Base-by-base conservation (phyloP, 768 basidiomycete genomes). In the Tricholoma flavovirens region DNA sequence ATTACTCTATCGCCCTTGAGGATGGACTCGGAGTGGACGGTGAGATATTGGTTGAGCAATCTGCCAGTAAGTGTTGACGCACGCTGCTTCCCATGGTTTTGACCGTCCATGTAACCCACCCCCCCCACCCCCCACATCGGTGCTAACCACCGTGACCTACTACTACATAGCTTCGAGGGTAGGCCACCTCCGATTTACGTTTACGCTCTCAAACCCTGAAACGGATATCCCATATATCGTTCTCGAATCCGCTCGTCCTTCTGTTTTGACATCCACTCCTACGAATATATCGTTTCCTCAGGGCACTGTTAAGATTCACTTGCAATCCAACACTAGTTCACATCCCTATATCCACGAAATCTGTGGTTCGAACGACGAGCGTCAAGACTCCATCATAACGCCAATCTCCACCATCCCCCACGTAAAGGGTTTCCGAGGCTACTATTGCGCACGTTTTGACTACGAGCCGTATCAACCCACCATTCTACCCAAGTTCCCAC, bases 181-280 rank as follows among this genome's bases (percentile, higher is more conserved):
- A 3, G 88, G 86, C 0, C 87, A 90, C 66, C 73, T 90, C 1
- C 79, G 84, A 2, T 88, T 89, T 67, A 84, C 83, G 0, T 90
- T 88, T 70, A 66, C 7, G 55, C 55, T 73, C 5, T 50, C 35
- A 14, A 40, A 56, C 21, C 43, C 60, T 5, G 10, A 64, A 49
- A 35, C 69, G 36, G 46, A 65, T 49, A 60, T 50, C 19, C 86
- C 86, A 0, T 87, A 86, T 54, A 72, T 90, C 46, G 70, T 90
- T 17, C 64, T 92, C 10, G 85, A 90, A 64, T 83, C 84, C 0
- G 81, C 86, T 1, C 78, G 88, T 1, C 77, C 82, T 4, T 82
- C 82, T 1, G 75, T 86, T 14, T 73, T 85, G 30, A 82, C 86
- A 3, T 83, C 78, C 29, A 74, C 71, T 1, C 67, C 73, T 4